These are phyloP conservation scores for Cenococcum geophilum DNA, from an alignment of 495 filamentous ascomycete species.

Conservation along the genomic window DNA sequence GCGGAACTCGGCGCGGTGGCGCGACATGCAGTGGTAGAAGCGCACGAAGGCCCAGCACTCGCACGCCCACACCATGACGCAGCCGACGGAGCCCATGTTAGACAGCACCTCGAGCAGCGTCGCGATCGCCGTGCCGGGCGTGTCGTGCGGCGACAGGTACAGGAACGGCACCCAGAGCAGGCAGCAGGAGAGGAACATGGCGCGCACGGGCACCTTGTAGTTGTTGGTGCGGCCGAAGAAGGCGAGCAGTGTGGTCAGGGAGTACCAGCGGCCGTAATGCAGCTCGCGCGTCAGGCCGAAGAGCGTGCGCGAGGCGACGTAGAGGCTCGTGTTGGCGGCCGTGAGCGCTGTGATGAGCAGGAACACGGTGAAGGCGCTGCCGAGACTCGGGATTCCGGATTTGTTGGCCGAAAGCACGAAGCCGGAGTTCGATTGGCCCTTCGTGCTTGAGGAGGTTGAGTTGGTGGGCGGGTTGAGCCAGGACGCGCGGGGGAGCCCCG, in stretches of 20 bases:
- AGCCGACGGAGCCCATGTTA: not conserved
- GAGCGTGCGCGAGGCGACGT: constrained; percentile 44
- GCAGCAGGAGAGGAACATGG: not conserved
- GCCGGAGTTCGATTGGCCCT: not conserved
- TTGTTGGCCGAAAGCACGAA: not conserved
- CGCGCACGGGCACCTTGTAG: not conserved
- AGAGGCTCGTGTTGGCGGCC: constrained; percentile 43
- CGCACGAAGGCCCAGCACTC: constrained; percentile 3
- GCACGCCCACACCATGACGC: constrained; percentile 8
- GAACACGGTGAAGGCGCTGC: constrained; percentile 39
- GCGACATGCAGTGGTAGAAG: constrained; percentile 8
- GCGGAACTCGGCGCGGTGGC: constrained; percentile 31
- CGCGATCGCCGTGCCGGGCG: not conserved
- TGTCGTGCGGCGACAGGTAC: not conserved
- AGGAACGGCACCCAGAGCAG: not conserved
- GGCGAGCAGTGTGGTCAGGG: not conserved
- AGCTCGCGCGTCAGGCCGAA: constrained; percentile 42
- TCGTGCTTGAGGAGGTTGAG: not conserved
- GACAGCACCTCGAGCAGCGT: not conserved
- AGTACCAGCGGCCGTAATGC: constrained; percentile 17
- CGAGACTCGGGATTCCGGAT: constrained; percentile 33
- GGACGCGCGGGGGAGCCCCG: not conserved
- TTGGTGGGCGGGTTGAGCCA: not conserved
- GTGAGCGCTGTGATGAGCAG: constrained; percentile 43
- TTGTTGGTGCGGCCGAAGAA: not conserved